Percentiles rank a stretch among this genome's conserved stretches.
These are phyloP conservation scores for Phragmites australis DNA, from an alignment of 176 grass and related monocot genomes.

Conservation along the genomic window DNA sequence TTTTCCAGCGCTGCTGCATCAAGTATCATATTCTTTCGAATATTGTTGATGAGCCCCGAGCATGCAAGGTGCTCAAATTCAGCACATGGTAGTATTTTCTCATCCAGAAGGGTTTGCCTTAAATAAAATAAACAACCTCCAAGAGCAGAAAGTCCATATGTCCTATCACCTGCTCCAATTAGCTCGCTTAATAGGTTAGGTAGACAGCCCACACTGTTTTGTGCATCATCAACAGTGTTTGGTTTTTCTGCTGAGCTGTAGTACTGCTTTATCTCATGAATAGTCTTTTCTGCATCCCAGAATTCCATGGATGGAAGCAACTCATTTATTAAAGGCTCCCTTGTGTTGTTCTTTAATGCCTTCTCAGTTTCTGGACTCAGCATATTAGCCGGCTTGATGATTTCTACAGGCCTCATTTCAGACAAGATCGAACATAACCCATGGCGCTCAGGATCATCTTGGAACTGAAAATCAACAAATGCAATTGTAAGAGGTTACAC, in stretches of 20 bases:
- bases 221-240: slow-evolving; percentile 29
- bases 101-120: slow-evolving; percentile 80
- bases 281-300: slow-evolving; percentile 78
- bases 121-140: slow-evolving; percentile 96
- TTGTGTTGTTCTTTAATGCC: slow-evolving; percentile 75
- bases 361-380: slow-evolving; percentile 83
- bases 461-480: slow-evolving; percentile 64
- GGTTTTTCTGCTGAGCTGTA: slow-evolving; percentile 44
- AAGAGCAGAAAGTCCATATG: slow-evolving; percentile 85
- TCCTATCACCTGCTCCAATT: slow-evolving; percentile 60
- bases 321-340: slow-evolving; percentile 77
- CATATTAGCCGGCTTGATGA: slow-evolving; percentile 77
- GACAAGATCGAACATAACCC: slow-evolving; percentile 78
- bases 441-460: slow-evolving; percentile 81
- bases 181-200: slow-evolving; percentile 65
- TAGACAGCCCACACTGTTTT: slow-evolving; percentile 31
- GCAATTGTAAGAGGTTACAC: slow-evolving; percentile 30
- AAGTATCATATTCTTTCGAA: slow-evolving; percentile 81
- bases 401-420: slow-evolving; percentile 90
- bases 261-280: slow-evolving; percentile 66
- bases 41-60: slow-evolving; percentile 40
- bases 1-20: slow-evolving; percentile 95
- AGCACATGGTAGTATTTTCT: slow-evolving; percentile 78
- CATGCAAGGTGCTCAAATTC: slow-evolving; percentile 80
- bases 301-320: slow-evolving; percentile 75